phyloP scores from a whole-genome alignment of 805 yeast genomes.

The Komagataella pastoris region DNA sequence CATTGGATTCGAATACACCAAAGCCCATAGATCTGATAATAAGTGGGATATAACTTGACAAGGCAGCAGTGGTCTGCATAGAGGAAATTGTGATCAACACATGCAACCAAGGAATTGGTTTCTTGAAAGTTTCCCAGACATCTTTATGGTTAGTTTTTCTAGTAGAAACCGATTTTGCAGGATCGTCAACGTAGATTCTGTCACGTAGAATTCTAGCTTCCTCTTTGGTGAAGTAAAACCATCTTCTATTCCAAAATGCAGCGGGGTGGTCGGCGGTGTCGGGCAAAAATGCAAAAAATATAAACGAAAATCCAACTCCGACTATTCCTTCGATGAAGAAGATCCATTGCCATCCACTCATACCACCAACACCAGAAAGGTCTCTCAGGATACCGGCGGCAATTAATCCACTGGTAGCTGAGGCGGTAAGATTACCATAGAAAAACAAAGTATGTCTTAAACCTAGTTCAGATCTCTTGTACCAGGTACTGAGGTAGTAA shows the following conservation, averaged over 20 bases:
- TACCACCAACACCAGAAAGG: slow-evolving; percentile 30
- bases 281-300: slow-evolving; percentile 20
- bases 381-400: slow-evolving; percentile 36
- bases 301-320: slow-evolving; percentile 20
- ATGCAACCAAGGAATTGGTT: background rate
- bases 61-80: background rate
- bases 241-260: background rate
- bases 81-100: background rate
- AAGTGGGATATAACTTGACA: slow-evolving; percentile 4
- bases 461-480: slow-evolving; percentile 37
- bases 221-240: background rate
- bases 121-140: background rate
- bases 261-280: slow-evolving; percentile 9
- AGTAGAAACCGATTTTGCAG: slow-evolving; percentile 18
- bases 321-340: slow-evolving; percentile 51
- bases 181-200: slow-evolving; percentile 25
- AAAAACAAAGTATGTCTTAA: slow-evolving; percentile 24
- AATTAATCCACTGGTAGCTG: slow-evolving; percentile 22
- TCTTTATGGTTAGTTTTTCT: background rate
- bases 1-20: slow-evolving; percentile 6
- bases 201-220: background rate
- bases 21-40: slow-evolving; percentile 6
- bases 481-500: slow-evolving; percentile 43
- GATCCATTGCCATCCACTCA: slow-evolving; percentile 52
- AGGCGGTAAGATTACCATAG: slow-evolving; percentile 21